Evolutionary conservation across 805 yeast species (phyloP).

Genomic region (Blastobotrys peoriensis): DNA sequence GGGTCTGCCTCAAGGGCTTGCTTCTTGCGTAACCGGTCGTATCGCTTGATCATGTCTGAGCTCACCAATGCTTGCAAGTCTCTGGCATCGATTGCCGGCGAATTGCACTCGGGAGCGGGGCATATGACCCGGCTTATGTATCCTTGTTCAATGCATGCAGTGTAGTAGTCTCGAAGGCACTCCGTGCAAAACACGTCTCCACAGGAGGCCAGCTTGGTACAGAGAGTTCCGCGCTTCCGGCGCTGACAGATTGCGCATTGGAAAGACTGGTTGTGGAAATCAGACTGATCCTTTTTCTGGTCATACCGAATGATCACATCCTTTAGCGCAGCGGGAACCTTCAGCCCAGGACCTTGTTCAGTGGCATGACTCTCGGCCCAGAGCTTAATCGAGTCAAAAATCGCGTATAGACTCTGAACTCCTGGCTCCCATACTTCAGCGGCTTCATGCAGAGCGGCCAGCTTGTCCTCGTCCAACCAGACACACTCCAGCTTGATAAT

Average conservation of each 20-base stretch:
- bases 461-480: conserved; percentile 10
- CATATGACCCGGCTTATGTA: conserved; percentile 17
- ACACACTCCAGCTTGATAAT: conserved; percentile 4
- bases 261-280: conserved; percentile 14
- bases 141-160: conserved; percentile 19
- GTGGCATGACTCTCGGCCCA: background rate
- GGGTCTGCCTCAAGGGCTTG: conserved; percentile 16
- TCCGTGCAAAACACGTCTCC: conserved; percentile 19
- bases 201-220: conserved; percentile 14
- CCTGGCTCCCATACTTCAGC: conserved; percentile 11
- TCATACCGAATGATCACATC: conserved; percentile 11
- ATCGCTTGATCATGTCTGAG: conserved; percentile 7
- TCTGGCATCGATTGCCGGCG: conserved; percentile 3
- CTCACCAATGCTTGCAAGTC: conserved; percentile 13
- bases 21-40: conserved; percentile 8
- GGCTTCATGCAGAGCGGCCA: conserved; percentile 3
- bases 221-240: conserved; percentile 13
- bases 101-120: conserved; percentile 14
- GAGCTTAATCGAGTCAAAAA: conserved; percentile 12
- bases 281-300: conserved; percentile 6
- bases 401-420: conserved; percentile 11
- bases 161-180: conserved; percentile 16
- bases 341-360: background rate
- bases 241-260: conserved; percentile 20
- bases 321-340: background rate